Base-by-base conservation (phyloP, 2,329 filamentous ascomycete genomes). In the Verticillium nubilum region DNA sequence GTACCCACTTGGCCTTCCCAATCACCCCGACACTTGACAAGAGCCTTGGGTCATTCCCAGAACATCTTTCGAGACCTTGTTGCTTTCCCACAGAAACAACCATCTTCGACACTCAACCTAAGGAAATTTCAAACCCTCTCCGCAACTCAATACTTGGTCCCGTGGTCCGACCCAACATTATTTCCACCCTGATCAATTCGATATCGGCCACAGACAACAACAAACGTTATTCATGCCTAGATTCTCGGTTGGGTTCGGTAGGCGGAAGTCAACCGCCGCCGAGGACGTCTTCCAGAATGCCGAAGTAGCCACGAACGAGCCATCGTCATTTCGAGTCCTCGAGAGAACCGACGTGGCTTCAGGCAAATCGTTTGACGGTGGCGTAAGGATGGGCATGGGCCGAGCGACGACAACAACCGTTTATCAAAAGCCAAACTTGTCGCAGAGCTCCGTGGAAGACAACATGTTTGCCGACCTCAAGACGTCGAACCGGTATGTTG, bases 391-490 rank as follows among this genome's bases (percentile, higher is more conserved):
- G 67, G 70, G 72, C 42, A 68, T 80, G 67, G 70, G 72, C 42
- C 76, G 74, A 61, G 71, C 74, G 54, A 73, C 69, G 60, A 70
- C 71, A 13, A 62, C 61, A 3, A 23, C 17, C 13, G 70, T 68
- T 31, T 68, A 73, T 61, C 67, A 70, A 27, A 75, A 72, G 54
- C 64, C 71, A 33, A 72, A 77, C 33, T 63, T 75, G 23, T 67
- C 71, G 3, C 76, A 80, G 47, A 52, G 73, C 13, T 67, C 68
- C n/a, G 65, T 70, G 29, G 78, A 79, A 27, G 81, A 84, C 63
- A 86, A 86, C 68, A 79, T 86, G 64, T 86, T 86, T 69, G 78
- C 80, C 23, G 81, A 81, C 53, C 70, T 83, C 59, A 84, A 85
- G 65, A 70, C 72, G 29, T 82, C 78, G 62, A 82, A 79, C 62